Evolutionary conservation across 352 stramenopile species (phyloP).

Genomic region (Blastocystis sp.): DNA sequence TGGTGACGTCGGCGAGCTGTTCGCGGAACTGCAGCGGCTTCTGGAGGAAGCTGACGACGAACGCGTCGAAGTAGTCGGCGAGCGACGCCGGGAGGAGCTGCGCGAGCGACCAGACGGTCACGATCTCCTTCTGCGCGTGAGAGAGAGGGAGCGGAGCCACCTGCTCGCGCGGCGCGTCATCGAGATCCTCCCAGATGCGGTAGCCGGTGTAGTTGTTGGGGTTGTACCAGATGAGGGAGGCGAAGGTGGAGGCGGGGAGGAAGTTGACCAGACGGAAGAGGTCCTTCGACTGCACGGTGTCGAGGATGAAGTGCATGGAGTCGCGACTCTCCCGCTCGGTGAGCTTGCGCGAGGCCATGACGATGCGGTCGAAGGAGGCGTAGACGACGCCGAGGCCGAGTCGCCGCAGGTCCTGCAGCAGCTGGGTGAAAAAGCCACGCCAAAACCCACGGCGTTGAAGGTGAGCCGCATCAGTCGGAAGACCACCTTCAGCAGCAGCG

Average conservation of each 20-base stretch:
- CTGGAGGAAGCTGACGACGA: slow-evolving; percentile 72
- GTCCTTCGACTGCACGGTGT: slow-evolving; percentile 54
- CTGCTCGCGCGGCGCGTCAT: neutral
- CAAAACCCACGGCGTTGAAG: slow-evolving; percentile 28
- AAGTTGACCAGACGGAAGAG: slow-evolving; percentile 58
- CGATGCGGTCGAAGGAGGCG: slow-evolving; percentile 72
- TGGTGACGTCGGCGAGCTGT: slow-evolving; percentile 45
- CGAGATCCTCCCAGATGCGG: neutral
- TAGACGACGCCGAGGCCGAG: slow-evolving; percentile 85
- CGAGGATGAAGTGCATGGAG: slow-evolving; percentile 43
- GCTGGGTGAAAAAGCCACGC: slow-evolving; percentile 64
- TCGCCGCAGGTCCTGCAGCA: slow-evolving; percentile 82
- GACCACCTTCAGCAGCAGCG: slow-evolving; percentile 80
- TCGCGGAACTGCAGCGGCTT: slow-evolving; percentile 58
- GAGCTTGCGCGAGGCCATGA: slow-evolving; percentile 72
- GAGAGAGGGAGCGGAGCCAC: slow-evolving; percentile 61
- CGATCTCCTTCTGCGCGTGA: slow-evolving; percentile 59
- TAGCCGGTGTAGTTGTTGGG: slow-evolving; percentile 58
- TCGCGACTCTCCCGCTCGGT: neutral
- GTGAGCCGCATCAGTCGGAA: slow-evolving; percentile 78
- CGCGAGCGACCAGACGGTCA: slow-evolving; percentile 77
- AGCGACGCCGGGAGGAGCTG: slow-evolving; percentile 72
- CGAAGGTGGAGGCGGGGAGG: neutral
- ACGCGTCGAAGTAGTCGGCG: slow-evolving; percentile 73
- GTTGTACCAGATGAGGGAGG: slow-evolving; percentile 57